Percentiles rank a stretch among this genome's conserved stretches.
phyloP scores from a whole-genome alignment of 441 rosid species.

The Gossypium aridum region DNA sequence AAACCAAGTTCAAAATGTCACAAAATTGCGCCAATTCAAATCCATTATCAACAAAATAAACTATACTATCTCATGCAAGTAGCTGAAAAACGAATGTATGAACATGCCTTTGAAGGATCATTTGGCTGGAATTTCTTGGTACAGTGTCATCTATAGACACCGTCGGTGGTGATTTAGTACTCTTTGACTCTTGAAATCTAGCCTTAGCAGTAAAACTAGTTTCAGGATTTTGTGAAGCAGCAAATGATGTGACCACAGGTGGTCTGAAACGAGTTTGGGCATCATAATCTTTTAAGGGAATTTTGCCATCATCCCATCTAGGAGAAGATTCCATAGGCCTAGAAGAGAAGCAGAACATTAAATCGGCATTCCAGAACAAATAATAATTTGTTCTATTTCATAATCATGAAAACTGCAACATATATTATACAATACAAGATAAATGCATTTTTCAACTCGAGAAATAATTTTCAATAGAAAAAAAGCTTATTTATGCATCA shows the following conservation, averaged over 20 bases:
- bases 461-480: background rate
- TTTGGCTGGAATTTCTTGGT: constrained; percentile 27
- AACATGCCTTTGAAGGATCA: constrained; percentile 28
- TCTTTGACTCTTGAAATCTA: constrained; percentile 51
- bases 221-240: constrained; percentile 53
- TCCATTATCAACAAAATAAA: background rate
- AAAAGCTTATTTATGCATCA: background rate
- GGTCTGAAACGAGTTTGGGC: constrained; percentile 30
- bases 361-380: background rate
- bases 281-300: constrained; percentile 29
- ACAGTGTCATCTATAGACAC: constrained; percentile 28
- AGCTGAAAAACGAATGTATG: background rate
- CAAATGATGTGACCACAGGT: constrained; percentile 43
- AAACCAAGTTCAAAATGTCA: constrained; percentile 4
- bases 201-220: constrained; percentile 47
- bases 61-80: background rate
- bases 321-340: constrained; percentile 45
- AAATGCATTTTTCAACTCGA: background rate
- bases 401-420: background rate
- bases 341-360: constrained; percentile 20
- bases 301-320: constrained; percentile 37
- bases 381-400: background rate
- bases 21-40: background rate
- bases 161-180: constrained; percentile 44
- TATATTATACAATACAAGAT: background rate